Evolutionary conservation across 129 eudicot genomes (phyloP).

Genomic region (Artemisia annua): DNA sequence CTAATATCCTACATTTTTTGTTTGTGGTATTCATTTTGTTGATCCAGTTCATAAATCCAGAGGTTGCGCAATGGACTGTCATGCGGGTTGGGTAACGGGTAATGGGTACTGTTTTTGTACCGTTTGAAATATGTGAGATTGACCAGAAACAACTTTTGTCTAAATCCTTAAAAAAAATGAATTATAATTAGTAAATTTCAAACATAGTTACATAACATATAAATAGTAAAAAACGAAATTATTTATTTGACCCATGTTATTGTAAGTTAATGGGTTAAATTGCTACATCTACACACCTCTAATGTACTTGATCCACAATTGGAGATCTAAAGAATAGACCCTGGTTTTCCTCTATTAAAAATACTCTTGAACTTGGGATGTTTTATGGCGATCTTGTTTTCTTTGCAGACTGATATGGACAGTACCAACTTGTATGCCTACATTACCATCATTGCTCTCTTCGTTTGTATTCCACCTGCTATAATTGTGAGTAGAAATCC

Average conservation of each 20-base stretch:
- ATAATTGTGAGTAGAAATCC: slow-evolving; percentile 56
- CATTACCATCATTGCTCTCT: slow-evolving; percentile 85
- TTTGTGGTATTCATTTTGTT: not conserved
- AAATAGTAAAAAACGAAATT: no score
- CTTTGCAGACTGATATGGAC: slow-evolving; percentile 92
- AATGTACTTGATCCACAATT: not conserved
- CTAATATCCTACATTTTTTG: not conserved
- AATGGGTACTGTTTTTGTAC: no score
- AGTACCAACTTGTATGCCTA: slow-evolving; percentile 94
- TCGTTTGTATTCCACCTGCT: slow-evolving; percentile 92
- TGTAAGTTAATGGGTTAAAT: no score
- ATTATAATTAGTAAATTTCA: no score
- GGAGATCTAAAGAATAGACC: not conserved
- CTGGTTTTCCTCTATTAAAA: not conserved
- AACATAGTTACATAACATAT: no score
- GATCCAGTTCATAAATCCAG: not conserved
- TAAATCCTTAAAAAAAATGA: no score
- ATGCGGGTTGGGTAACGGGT: no score
- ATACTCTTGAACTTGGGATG: not conserved
- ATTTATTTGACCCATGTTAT: no score
- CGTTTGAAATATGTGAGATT: no score
- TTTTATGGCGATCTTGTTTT: slow-evolving; percentile 3
- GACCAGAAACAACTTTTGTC: no score
- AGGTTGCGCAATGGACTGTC: not conserved
- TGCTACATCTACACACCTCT: no score